phyloP scores from a whole-genome alignment of 352 stramenopile genomes.

The Phytopythium aichiense region DNA sequence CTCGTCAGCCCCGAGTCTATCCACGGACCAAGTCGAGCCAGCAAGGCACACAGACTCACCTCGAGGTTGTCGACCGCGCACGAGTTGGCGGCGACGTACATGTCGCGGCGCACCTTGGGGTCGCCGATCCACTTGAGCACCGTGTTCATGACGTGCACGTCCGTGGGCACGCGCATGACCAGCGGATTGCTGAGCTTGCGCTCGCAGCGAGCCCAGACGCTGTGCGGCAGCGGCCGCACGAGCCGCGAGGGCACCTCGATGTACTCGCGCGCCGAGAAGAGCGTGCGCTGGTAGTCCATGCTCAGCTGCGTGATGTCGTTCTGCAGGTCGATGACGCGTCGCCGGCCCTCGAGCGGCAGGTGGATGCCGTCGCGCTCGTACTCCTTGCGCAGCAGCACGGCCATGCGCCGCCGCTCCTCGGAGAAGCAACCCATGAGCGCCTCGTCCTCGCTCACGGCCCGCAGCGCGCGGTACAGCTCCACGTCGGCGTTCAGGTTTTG shows the following conservation, averaged over 20 bases:
- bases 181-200: constrained; percentile 61
- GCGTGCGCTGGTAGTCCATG: constrained; percentile 88
- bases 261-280: constrained; percentile 57
- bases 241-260: constrained; percentile 58
- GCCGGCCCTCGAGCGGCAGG: constrained; percentile 62
- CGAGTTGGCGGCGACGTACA: constrained; percentile 89
- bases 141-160: constrained; percentile 88
- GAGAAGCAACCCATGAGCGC: constrained; percentile 57
- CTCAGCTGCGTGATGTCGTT: constrained; percentile 85
- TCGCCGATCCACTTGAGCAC: constrained; percentile 89
- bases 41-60: constrained; percentile 13
- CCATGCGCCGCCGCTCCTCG: constrained; percentile 90
- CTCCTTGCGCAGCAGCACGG: constrained; percentile 84
- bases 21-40: neutral
- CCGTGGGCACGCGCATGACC: constrained; percentile 67
- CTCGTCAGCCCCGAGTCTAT: neutral
- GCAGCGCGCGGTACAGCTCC: constrained; percentile 86
- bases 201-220: constrained; percentile 52
- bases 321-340: constrained; percentile 84
- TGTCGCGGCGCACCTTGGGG: constrained; percentile 74
- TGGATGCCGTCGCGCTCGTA: constrained; percentile 97
- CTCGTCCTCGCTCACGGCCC: constrained; percentile 54
- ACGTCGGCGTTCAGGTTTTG: constrained; percentile 92
- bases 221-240: constrained; percentile 55
- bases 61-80: constrained; percentile 68